Evolutionary conservation across 768 basidiomycete species (phyloP), one percentile per base, ranked within the genome.

Genomic region (Rhizopogon vinicolor): DNA sequence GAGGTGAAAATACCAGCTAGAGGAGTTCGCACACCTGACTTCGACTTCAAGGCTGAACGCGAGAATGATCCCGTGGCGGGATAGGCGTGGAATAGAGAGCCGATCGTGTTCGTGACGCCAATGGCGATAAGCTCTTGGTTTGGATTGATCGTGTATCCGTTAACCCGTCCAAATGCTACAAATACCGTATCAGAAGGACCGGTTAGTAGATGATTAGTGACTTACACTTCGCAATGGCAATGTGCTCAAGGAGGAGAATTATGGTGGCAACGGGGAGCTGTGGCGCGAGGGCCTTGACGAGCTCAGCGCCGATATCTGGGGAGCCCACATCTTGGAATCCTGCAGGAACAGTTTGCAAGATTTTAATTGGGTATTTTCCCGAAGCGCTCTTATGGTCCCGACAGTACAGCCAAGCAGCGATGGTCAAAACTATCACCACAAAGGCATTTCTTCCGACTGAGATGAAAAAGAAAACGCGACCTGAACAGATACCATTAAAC

Each of bases 51-150:
- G 2, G 97, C 97, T 3, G 94, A 91, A n/a, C 97, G 90, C 40
- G 95, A 97, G 81, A 99, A 99, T 1, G 95, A 98, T 2, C 97
- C 97, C 12, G 97, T 99, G 0, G 96, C 92, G 8, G 97, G 95
- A 69, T 97, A 98, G 0, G 94, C 96, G 51, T 73, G 81, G 70
- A 99, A 98, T 61, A 90, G 76, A 14, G 91, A 88, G 3, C 96
- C 96, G 59, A 97, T 65, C 1, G 91, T 91, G 70, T 96, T 96
- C 16, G 93, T 90, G 18, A 98, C 92, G n/a, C 96, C 96, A 61
- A 99, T 98, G 41, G 96, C 94, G 62, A 98, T 90, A 48, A 98
- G 79, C 69, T 97, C 95, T 70, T 97, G 94, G 72, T 93, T 92
- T 2, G 94, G 91, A 57, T 91, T 83, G 61, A 92, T 91, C 69